These are phyloP conservation scores for Blakeslea trispora DNA, from an alignment of 371 early-diverging fungal genomes.

Conservation along the genomic window DNA sequence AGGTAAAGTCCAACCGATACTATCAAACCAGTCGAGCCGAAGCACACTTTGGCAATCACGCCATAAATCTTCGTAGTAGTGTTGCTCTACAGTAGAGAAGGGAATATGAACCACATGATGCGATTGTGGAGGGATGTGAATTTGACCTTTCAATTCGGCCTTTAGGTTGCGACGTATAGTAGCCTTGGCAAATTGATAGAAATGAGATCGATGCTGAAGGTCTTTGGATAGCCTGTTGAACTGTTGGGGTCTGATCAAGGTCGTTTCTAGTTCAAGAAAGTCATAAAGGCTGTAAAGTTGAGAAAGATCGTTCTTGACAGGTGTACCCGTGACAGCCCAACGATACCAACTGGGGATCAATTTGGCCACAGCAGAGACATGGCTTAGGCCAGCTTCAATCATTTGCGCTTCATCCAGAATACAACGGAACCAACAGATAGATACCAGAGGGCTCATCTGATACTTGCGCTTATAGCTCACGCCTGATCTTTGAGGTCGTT, in stretches of 20 bases:
- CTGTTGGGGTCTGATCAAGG: slow-evolving; percentile 23
- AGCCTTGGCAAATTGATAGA: slow-evolving; percentile 35
- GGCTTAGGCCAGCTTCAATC: slow-evolving; percentile 54
- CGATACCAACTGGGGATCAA: slow-evolving; percentile 59
- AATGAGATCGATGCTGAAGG: slow-evolving; percentile 20
- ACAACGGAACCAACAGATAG: slow-evolving; percentile 64
- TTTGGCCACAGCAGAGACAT: slow-evolving; percentile 57
- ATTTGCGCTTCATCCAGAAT: slow-evolving; percentile 68
- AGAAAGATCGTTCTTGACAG: slow-evolving; percentile 45
- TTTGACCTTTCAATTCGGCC: slow-evolving; percentile 45
- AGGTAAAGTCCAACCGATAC: slow-evolving; percentile 23
- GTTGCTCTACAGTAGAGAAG: slow-evolving; percentile 60
- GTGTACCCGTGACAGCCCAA: slow-evolving; percentile 79
- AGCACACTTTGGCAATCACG: slow-evolving; percentile 38
- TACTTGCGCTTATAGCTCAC: slow-evolving; percentile 32
- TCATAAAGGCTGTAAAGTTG: slow-evolving; percentile 57
- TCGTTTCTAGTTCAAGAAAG: slow-evolving; percentile 47
- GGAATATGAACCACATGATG: slow-evolving; percentile 49
- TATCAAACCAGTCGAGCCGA: slow-evolving; percentile 24
- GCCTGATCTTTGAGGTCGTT: slow-evolving; percentile 36
- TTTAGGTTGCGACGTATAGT: slow-evolving; percentile 67
- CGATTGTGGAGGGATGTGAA: slow-evolving; percentile 60
- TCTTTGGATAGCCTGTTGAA: slow-evolving; percentile 20
- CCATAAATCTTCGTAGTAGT: slow-evolving; percentile 64
- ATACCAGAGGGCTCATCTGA: slow-evolving; percentile 47